Evolutionary conservation across 2,329 filamentous ascomycete species (phyloP).

Genomic region (Epichloe uncinata): DNA sequence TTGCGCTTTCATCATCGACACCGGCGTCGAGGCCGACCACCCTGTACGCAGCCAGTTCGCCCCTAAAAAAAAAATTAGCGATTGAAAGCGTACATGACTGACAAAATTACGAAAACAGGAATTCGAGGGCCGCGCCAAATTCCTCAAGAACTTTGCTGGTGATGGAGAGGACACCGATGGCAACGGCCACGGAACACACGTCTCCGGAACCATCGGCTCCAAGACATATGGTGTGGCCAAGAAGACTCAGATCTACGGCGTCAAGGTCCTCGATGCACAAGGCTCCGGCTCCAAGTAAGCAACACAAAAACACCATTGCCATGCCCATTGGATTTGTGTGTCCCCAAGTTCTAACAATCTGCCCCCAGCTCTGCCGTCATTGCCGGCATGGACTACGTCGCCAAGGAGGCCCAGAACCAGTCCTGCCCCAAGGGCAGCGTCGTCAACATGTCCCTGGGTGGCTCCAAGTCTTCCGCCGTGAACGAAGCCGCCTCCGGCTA

Average conservation of each 20-base stretch:
- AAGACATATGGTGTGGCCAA: conserved; percentile 32
- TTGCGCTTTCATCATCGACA: conserved; percentile 32
- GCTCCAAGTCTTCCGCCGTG: conserved; percentile 27
- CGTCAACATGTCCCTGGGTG: conserved; percentile 43
- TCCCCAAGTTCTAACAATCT: no score
- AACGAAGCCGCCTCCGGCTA: conserved; percentile 33
- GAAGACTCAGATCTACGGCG: conserved; percentile 27
- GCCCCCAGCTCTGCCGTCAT: conserved; percentile 24
- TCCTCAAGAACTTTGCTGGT: conserved; percentile 22
- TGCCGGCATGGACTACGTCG: conserved; percentile 30
- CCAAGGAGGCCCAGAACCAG: conserved; percentile 20
- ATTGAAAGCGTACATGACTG: background rate
- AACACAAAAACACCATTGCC: no score
- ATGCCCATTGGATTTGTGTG: no score
- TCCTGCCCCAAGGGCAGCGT: conserved; percentile 30
- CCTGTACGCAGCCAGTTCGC: conserved; percentile 19
- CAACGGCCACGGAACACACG: conserved; percentile 35
- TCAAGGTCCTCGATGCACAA: conserved; percentile 30
- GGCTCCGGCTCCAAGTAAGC: conserved; percentile 27
- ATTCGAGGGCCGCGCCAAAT: conserved; percentile 29
- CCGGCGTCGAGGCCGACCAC: conserved; percentile 25
- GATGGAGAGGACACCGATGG: conserved; percentile 24
- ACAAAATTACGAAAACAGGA: conserved; percentile 10
- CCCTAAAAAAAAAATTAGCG: no score
- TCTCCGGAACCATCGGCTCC: conserved; percentile 30